Conservation (phyloP, 2,329 filamentous ascomycete genomes). For the Grosmannia serpens region DNA sequence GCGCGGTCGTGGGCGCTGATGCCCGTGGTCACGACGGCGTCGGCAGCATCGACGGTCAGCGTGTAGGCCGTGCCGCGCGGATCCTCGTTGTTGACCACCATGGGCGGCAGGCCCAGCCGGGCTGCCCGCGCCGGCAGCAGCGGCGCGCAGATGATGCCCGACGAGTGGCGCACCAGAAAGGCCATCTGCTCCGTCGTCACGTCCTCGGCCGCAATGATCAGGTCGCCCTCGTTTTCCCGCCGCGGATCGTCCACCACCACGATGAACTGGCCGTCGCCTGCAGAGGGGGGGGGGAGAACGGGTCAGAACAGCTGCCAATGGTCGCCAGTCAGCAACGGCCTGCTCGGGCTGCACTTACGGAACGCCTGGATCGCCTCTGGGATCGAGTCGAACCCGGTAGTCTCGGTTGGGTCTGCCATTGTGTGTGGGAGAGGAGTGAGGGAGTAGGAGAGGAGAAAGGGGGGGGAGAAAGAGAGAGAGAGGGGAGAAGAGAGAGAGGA, state of each 20-base stretch:
- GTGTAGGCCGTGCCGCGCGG: conserved; percentile 89
- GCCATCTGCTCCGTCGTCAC: conserved; percentile 85
- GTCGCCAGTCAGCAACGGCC: background rate
- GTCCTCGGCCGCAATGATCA: conserved; percentile 83
- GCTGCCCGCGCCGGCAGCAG: conserved; percentile 58
- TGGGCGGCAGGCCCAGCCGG: conserved; percentile 70
- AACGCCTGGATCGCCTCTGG: conserved; percentile 5
- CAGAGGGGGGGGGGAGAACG: background rate
- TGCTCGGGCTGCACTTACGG: background rate
- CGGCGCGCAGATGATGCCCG: conserved; percentile 85
- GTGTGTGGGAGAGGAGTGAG: background rate
- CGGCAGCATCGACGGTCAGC: conserved; percentile 69
- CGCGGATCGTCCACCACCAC: conserved; percentile 86
- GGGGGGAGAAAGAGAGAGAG: too few species aligned
- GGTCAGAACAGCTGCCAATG: background rate
- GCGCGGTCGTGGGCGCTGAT: conserved; percentile 84
- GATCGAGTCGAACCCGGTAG: conserved; percentile 3
- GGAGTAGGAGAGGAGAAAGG: too few species aligned
- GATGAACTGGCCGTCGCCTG: conserved; percentile 56
- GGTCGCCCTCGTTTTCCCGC: conserved; percentile 95
- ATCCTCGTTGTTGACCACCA: conserved; percentile 68
- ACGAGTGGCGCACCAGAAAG: conserved; percentile 87
- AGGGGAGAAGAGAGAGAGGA: too few species aligned
- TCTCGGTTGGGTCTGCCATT: background rate
- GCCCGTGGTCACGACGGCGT: conserved; percentile 68